Base-by-base conservation (phyloP, 306 rosid genomes). In the Bauhinia variegata region DNA sequence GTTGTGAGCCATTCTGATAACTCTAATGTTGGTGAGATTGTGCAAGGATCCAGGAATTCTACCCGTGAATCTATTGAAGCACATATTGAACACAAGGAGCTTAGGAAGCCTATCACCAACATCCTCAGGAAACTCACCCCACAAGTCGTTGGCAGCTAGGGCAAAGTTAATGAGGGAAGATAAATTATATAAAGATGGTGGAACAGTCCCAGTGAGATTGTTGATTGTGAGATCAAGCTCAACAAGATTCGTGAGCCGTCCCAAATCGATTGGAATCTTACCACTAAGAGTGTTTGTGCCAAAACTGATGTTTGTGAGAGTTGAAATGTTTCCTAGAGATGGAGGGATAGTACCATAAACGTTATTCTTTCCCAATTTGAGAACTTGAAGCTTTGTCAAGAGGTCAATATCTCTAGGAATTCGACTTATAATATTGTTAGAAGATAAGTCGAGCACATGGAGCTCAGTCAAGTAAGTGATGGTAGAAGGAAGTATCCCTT, bases 61-160 rank as follows among this genome's bases (percentile, higher is more conserved):
- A 41, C 96, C 91, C 0, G 91, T 87, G 68, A 89, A 85, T 7
- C 53, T 71, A 41, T 89, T 89, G 67, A 81, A 54, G 64, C 97
- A 88, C 17, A 81, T 61, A 42, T 75, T 69, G 83, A 86, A 84
- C 41, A 57, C 49, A 12, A 84, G 6, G n/a, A 91, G 80, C 19
- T 86, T 85, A 31, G 96, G 93, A 65, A 86, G 82, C 47, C 12
- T 81, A 13, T 65, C 49, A 4, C 86, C 96, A 65, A 91, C 58
- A 58, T 86, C 75, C 0, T 62, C 47, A 8, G 89, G 93, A 70
- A 91, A 69, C 38, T 83, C 88, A 73, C 97, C 97, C 91, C 85
- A 63, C 0, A 88, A 75, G 9, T 89, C 55, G 61, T 91, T 91
- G 32, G 85, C 36, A 69, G 89, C 91, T 1, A 86, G 46, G 7